A percentile compares a stretch with the other conserved stretches of the same genome.
Conservation (phyloP, 176 grass and related monocot species). For the Eleusine coracana region DNA sequence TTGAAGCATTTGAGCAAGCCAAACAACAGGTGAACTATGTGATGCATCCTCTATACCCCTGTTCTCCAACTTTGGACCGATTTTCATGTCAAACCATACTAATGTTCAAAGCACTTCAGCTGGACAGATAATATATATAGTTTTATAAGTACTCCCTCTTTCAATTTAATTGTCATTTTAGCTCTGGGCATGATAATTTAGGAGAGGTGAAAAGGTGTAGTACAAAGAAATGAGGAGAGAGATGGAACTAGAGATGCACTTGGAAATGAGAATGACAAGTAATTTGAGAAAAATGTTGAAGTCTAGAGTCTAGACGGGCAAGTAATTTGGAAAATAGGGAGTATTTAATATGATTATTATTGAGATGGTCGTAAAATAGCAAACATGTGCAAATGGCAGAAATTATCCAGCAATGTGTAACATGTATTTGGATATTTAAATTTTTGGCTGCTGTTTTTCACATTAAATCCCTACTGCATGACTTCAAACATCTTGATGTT, state of each 20-base stretch:
- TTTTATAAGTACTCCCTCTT: not conserved
- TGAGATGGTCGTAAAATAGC: conserved; percentile 2
- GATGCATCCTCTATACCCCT: conserved; percentile 10
- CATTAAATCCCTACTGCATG: conserved; percentile 26
- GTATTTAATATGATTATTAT: conserved; percentile 12
- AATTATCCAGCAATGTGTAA: conserved; percentile 6
- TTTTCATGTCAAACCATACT: conserved; percentile 16
- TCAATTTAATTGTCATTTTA: no score
- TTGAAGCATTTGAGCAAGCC: conserved; percentile 86
- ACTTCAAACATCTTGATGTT: conserved; percentile 22
- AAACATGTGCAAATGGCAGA: not conserved
- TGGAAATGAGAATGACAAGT: not conserved
- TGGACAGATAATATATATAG: not conserved
- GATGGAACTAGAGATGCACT: no score
- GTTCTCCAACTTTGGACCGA: not conserved
- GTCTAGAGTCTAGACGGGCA: no score
- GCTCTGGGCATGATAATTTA: no score
- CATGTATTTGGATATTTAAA: conserved; percentile 20
- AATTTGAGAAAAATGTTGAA: no score
- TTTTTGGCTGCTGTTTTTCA: not conserved
- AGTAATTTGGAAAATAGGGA: no score
- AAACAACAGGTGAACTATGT: conserved; percentile 67
- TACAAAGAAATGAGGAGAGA: no score
- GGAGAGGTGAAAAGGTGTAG: no score
- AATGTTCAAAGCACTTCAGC: conserved; percentile 10